These are phyloP conservation scores for Mycocalia duriaeana DNA, from an alignment of 1,284 basidiomycete species.

Conservation along the genomic window DNA sequence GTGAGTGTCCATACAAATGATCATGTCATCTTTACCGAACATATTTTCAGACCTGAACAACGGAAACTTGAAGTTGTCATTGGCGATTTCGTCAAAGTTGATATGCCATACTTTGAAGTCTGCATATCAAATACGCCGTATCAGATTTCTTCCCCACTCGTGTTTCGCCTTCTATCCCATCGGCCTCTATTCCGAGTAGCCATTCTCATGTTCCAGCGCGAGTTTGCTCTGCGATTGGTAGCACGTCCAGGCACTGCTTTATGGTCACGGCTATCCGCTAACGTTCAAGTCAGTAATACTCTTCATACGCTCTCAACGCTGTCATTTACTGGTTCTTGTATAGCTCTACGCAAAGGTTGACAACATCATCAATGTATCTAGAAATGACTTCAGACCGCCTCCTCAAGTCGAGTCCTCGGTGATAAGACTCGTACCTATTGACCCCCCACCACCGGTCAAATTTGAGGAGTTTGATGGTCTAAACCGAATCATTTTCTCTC, in stretches of 20 bases:
- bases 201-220: conserved; percentile 99
- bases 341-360: conserved; percentile 73
- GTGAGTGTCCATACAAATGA: conserved; percentile 50
- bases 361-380: conserved; percentile 93
- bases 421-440: conserved; percentile 85
- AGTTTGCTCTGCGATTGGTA: conserved; percentile 91
- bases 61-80: conserved; percentile 92
- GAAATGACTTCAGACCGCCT: conserved; percentile 95
- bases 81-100: conserved; percentile 96
- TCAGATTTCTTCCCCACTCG: conserved; percentile 96
- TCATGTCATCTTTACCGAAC: background rate
- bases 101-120: conserved; percentile 96
- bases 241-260: conserved; percentile 82
- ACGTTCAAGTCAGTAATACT: conserved; percentile 75
- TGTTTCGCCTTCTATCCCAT: conserved; percentile 95
- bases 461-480: conserved; percentile 99
- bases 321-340: background rate
- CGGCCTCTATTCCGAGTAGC: conserved; percentile 91
- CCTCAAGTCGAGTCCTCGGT: conserved; percentile 94
- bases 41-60: conserved; percentile 75
- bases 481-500: conserved; percentile 81
- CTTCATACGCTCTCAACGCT: background rate
- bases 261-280: conserved; percentile 95
- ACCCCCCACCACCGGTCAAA: conserved; percentile 91
- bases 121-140: conserved; percentile 99